phyloP scores from a whole-genome alignment of 306 rosid genomes.

The Crotalaria pallida region DNA sequence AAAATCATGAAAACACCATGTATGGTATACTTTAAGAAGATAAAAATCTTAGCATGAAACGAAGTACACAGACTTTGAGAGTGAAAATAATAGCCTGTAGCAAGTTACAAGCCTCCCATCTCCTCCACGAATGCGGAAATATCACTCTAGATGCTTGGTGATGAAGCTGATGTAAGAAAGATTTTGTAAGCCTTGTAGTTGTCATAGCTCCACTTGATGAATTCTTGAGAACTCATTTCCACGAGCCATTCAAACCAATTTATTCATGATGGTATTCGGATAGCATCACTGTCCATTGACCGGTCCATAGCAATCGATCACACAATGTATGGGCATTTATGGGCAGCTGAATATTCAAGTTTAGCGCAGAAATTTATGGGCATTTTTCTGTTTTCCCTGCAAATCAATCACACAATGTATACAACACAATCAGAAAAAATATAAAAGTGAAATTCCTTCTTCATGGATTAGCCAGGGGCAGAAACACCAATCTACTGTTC shows the following conservation, averaged over 20 bases:
- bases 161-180: background rate
- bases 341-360: no score
- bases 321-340: no score
- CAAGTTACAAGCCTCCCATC: background rate
- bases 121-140: background rate
- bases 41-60: background rate
- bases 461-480: background rate
- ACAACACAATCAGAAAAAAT: background rate
- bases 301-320: background rate
- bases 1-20: background rate
- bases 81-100: background rate
- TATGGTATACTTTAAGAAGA: background rate
- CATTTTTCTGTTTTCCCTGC: background rate
- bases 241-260: background rate
- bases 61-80: background rate
- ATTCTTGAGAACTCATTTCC: slow-evolving; percentile 1
- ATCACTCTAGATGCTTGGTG: background rate
- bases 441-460: background rate
- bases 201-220: background rate
- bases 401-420: background rate
- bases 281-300: slow-evolving; percentile 5
- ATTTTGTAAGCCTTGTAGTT: background rate
- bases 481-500: background rate
- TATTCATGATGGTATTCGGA: background rate
- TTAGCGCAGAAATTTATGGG: background rate